phyloP scores from a whole-genome alignment of 495 filamentous ascomycete genomes.

The Hamigera avellanea region DNA sequence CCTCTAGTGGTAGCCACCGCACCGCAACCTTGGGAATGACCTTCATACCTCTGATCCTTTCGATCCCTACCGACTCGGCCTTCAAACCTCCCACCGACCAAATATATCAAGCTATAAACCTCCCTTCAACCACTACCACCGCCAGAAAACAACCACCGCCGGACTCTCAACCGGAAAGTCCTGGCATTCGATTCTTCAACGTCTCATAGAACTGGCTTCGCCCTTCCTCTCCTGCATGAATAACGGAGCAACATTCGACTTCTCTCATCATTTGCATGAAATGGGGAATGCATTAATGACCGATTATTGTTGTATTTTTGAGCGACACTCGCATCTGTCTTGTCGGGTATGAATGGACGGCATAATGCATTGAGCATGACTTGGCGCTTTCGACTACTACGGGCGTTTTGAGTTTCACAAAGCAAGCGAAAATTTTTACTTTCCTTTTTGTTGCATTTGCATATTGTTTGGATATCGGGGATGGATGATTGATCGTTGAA shows the following conservation, averaged over 20 bases:
- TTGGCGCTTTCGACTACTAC: slow-evolving; percentile 5
- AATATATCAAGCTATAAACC: too few species aligned
- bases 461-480: not conserved
- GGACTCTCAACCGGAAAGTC: not conserved
- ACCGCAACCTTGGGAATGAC: too few species aligned
- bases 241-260: not conserved
- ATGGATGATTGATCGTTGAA: slow-evolving; percentile 3
- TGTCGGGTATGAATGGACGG: slow-evolving; percentile 10
- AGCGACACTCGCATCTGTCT: slow-evolving; percentile 3
- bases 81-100: too few species aligned
- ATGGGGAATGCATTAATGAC: slow-evolving; percentile 3
- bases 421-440: slow-evolving; percentile 10
- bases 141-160: too few species aligned
- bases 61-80: too few species aligned
- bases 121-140: too few species aligned
- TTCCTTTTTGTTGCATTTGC: slow-evolving; percentile 4
- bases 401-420: slow-evolving; percentile 8
- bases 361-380: slow-evolving; percentile 15
- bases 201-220: not conserved
- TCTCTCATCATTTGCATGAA: not conserved
- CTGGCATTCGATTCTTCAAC: not conserved
- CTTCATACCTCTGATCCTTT: too few species aligned
- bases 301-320: slow-evolving; percentile 3
- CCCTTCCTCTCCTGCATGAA: not conserved
- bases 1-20: too few species aligned